A percentile compares a stretch with the other conserved stretches of the same genome.
phyloP scores from a whole-genome alignment of 179 eudicot genomes.

The Silene noctiflora region DNA sequence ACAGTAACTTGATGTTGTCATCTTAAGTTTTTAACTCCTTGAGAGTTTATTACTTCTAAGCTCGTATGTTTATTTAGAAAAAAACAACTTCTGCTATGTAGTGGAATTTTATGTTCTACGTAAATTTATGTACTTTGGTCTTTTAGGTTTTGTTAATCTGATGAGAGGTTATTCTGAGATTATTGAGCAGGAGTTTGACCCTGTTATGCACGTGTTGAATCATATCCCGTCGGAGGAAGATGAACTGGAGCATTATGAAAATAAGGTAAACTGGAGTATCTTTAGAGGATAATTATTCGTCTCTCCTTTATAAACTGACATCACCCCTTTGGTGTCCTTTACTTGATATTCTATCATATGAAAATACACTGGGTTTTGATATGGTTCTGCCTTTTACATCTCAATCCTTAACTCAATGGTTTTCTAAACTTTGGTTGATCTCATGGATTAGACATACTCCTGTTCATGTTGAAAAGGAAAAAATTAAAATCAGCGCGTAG shows the following conservation, averaged over 20 bases:
- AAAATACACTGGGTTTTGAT: background rate
- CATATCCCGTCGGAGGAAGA: slow-evolving; percentile 68
- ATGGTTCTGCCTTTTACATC: background rate
- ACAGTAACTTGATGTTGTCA: background rate
- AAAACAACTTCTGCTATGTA: background rate
- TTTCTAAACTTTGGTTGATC: background rate
- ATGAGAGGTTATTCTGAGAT: slow-evolving; percentile 13
- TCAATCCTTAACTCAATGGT: background rate
- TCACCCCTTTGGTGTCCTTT: background rate
- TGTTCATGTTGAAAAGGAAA: background rate
- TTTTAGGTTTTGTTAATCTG: background rate
- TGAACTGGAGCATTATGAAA: slow-evolving; percentile 75
- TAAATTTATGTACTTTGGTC: background rate
- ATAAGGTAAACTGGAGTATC: slow-evolving; percentile 43
- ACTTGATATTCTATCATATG: background rate
- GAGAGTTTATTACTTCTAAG: background rate
- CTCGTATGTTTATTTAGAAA: background rate
- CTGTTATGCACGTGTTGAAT: slow-evolving; percentile 62
- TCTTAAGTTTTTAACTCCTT: background rate
- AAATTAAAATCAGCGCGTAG: background rate
- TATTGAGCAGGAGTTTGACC: slow-evolving; percentile 74
- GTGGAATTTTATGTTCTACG: background rate
- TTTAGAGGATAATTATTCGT: background rate
- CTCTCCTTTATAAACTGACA: background rate
- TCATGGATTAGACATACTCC: background rate